phyloP scores from a whole-genome alignment of 2,329 filamentous ascomycete genomes.

The Neurospora sp. region DNA sequence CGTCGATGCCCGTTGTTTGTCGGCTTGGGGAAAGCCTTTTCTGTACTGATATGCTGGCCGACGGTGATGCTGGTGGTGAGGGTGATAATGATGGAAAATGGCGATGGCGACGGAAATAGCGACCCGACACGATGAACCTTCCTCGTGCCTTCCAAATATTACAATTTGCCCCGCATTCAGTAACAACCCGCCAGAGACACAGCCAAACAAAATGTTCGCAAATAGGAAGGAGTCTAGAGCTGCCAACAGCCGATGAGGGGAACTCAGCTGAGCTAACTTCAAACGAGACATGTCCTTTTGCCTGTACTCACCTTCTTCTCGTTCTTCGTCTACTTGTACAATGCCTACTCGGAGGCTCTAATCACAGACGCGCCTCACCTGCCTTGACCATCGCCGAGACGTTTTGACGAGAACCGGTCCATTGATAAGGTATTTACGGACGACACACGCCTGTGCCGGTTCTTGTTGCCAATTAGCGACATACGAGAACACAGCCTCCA shows the following conservation, averaged over 20 bases:
- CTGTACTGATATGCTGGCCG: background rate
- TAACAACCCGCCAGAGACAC: background rate
- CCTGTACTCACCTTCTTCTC: background rate
- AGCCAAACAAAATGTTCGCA: background rate
- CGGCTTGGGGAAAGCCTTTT: background rate
- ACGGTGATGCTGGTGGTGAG: background rate
- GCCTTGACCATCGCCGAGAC: background rate
- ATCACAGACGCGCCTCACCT: background rate
- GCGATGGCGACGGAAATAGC: background rate
- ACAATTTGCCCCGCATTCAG: background rate
- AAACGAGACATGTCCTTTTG: background rate
- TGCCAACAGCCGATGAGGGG: background rate
- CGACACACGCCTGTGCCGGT: background rate
- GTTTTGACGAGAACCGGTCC: background rate
- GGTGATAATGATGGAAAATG: background rate
- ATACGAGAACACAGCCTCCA: background rate
- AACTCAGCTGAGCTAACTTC: background rate
- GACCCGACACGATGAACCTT: background rate
- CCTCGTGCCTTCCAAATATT: background rate
- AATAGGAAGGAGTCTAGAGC: background rate
- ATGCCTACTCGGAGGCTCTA: background rate
- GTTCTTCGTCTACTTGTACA: background rate
- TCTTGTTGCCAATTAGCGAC: background rate
- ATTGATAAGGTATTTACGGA: background rate
- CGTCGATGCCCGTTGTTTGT: background rate